phyloP scores from a whole-genome alignment of 805 yeast genomes.

The Maudiozyma saulgeensis region DNA sequence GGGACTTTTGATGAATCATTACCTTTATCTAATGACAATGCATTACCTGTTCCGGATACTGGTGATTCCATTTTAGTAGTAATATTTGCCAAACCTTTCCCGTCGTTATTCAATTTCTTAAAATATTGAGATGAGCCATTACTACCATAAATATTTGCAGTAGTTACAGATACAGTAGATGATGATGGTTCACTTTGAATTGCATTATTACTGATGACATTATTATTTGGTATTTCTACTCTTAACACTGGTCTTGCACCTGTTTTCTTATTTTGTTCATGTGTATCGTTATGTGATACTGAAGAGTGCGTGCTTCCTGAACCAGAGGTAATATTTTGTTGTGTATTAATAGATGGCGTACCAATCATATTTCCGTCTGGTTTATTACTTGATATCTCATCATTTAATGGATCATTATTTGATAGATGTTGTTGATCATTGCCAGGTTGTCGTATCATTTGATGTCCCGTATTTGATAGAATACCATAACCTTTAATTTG shows the following conservation, averaged over 20 bases:
- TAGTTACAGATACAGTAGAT: slow-evolving; percentile 30
- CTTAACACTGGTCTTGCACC: slow-evolving; percentile 45
- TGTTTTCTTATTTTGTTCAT: not conserved
- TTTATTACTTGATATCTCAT: not conserved
- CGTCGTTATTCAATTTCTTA: slow-evolving; percentile 1
- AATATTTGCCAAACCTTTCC: not conserved
- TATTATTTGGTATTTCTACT: slow-evolving; percentile 54
- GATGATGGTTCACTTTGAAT: slow-evolving; percentile 27
- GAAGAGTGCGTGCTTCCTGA: not conserved
- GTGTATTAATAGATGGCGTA: not conserved
- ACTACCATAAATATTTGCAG: slow-evolving; percentile 6
- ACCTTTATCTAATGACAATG: slow-evolving; percentile 4
- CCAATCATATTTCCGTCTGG: not conserved
- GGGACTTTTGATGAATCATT: not conserved
- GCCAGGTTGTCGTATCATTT: not conserved
- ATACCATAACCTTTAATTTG: slow-evolving; percentile 20
- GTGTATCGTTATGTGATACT: not conserved
- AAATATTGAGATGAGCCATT: slow-evolving; percentile 2
- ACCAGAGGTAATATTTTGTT: not conserved
- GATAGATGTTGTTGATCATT: not conserved
- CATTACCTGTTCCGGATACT: not conserved
- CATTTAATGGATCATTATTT: not conserved
- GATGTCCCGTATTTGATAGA: slow-evolving; percentile 1
- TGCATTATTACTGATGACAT: slow-evolving; percentile 19
- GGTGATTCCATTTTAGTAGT: slow-evolving; percentile 2